Conservation (phyloP, 2,329 filamentous ascomycete genomes). For the Ascochyta koolunga region DNA sequence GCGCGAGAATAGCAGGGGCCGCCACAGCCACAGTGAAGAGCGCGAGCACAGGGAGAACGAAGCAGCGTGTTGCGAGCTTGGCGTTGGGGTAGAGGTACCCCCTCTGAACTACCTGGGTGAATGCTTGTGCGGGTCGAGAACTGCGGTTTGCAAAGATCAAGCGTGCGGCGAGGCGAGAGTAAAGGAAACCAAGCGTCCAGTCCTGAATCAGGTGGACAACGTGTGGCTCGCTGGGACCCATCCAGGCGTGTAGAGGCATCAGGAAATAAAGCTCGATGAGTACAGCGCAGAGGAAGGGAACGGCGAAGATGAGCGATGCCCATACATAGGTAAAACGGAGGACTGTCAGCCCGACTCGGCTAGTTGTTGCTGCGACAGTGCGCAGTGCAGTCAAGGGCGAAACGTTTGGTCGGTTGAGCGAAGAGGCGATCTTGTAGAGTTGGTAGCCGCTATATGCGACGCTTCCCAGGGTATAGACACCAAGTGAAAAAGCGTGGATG, state of each 20-base stretch:
- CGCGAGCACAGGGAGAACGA: slow-evolving; percentile 76
- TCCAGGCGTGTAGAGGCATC: slow-evolving; percentile 82
- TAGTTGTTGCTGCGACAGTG: slow-evolving; percentile 33
- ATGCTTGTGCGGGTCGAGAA: slow-evolving; percentile 74
- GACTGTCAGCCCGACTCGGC: slow-evolving; percentile 42
- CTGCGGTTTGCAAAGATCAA: slow-evolving; percentile 71
- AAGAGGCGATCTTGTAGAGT: slow-evolving; percentile 56
- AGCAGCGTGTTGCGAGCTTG: slow-evolving; percentile 78
- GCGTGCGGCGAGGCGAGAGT: slow-evolving; percentile 78
- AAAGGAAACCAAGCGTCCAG: slow-evolving; percentile 92
- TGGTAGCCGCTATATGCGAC: slow-evolving; percentile 61
- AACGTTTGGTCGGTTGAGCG: slow-evolving; percentile 33
- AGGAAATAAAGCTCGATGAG: slow-evolving; percentile 88
- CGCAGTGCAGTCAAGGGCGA: slow-evolving; percentile 41
- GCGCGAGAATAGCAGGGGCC: slow-evolving; percentile 67
- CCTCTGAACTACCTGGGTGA: slow-evolving; percentile 71
- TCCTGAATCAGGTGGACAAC: slow-evolving; percentile 88
- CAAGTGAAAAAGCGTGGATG: slow-evolving; percentile 93
- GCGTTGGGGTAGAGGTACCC: slow-evolving; percentile 82
- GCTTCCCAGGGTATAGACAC: slow-evolving; percentile 79
- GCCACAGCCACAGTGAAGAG: slow-evolving; percentile 68
- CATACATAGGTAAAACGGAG: slow-evolving; percentile 76
- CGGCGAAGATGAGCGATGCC: slow-evolving; percentile 73
- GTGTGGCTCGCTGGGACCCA: slow-evolving; percentile 59
- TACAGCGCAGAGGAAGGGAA: slow-evolving; percentile 80